phyloP scores from a whole-genome alignment of 257 asterid genomes.

The Gentiana dahurica region DNA sequence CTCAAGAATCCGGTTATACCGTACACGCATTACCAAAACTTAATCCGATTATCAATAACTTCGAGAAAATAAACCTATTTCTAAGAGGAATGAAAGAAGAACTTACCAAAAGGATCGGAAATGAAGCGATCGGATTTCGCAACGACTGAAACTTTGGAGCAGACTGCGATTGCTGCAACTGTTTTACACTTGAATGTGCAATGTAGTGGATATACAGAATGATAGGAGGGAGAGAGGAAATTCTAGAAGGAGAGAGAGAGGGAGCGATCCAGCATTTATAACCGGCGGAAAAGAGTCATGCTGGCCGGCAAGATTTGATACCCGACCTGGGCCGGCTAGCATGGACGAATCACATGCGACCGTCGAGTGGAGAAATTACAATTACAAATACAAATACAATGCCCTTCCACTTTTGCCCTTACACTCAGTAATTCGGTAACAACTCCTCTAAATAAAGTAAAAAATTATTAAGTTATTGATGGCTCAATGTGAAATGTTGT shows the following conservation, averaged over 20 bases:
- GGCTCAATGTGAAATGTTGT: no score
- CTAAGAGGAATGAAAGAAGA: neutral
- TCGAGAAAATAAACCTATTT: neutral
- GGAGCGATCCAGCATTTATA: slow-evolving; percentile 9
- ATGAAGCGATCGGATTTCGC: slow-evolving; percentile 14
- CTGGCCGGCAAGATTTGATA: slow-evolving; percentile 32
- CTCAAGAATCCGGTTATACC: no score
- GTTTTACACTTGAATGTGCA: neutral
- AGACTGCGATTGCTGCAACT: neutral
- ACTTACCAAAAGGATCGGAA: slow-evolving; percentile 19
- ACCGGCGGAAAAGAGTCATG: slow-evolving; percentile 35
- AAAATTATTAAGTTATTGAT: no score
- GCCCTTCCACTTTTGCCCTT: no score
- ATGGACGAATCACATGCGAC: slow-evolving; percentile 25
- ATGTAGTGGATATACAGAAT: neutral
- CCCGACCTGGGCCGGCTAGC: slow-evolving; percentile 45
- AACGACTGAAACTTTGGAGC: slow-evolving; percentile 5
- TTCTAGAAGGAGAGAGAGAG: neutral
- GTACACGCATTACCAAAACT: slow-evolving; percentile 4
- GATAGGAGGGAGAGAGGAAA: neutral
- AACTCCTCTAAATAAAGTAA: no score
- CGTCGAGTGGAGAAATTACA: slow-evolving; percentile 17
- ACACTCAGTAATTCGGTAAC: no score
- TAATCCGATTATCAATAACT: neutral
- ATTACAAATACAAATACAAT: neutral